Base-by-base conservation (phyloP, 257 asterid genomes). In the Solanum arcanum region DNA sequence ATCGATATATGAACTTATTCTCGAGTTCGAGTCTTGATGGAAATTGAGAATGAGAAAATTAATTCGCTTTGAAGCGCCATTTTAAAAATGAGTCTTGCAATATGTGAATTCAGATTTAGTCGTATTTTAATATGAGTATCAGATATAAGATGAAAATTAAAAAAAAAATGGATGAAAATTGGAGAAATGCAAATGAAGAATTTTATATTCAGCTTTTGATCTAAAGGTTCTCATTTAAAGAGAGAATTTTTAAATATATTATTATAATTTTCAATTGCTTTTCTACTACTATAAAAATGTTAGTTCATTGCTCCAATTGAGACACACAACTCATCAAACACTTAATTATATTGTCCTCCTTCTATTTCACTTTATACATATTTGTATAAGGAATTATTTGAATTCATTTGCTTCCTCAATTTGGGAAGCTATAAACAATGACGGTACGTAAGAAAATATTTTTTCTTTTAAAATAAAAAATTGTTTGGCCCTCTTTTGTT, bases 41-140 rank as follows among this genome's bases (percentile, higher is more conserved):
- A 16, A 56, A 56, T 56, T 31, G 41, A 31, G 64, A 56, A 7
- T 56, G 64, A 56, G 8, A 56, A 56, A 31, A 31, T 14, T 6
- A 14, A 29, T 31, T 0, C 1, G 6, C 0, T 31, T 70, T 1
- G 1, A 2, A 31, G 2, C 0, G 7, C 0, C 6, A 31, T 0
- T 1, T 12, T 15, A 29, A 15, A 29, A 69, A 69, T 29, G 0
- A 29, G 29, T 15, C 3, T 2, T 69, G 20, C 5, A 69, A 3
- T 31, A 69, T 2, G 0, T 7, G n/a, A 15, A 14, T 68, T 7
- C 1, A 8, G 4, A 70, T 70, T 70, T 31, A 70, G 0, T 8
- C 13, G 2, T 18, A 5, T 5, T 70, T 16, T 3, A 31, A 70
- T 70, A 16, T 16, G 12, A 3, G 1, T 14, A 70, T 15, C 13